These are phyloP conservation scores for Arachis stenosperma DNA, from an alignment of 306 rosid genomes.

Conservation along the genomic window DNA sequence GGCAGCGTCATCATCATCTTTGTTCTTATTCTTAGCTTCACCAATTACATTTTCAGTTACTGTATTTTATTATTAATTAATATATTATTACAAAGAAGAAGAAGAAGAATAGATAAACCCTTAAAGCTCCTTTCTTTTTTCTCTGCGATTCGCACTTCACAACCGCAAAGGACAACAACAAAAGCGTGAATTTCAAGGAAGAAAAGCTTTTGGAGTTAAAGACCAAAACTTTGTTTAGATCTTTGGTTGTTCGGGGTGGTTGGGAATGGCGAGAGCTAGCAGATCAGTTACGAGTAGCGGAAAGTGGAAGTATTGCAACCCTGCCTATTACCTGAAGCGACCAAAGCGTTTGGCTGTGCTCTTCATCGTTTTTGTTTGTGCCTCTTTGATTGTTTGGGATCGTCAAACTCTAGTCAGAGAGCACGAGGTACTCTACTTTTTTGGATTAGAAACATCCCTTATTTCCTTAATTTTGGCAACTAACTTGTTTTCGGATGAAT, in stretches of 20 bases:
- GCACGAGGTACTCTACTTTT: constrained; percentile 63
- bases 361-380: constrained; percentile 74
- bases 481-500: neutral
- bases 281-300: constrained; percentile 60
- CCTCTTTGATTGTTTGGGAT: constrained; percentile 77
- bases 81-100: neutral
- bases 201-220: neutral
- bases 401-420: constrained; percentile 87
- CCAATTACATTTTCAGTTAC: neutral
- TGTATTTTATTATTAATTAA: neutral
- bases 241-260: constrained; percentile 2
- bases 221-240: constrained; percentile 18
- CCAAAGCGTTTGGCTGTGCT: constrained; percentile 90
- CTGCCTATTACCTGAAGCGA: constrained; percentile 84
- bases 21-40: constrained; percentile 3
- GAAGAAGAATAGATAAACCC: neutral
- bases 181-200: neutral
- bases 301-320: constrained; percentile 74
- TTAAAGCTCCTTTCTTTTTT: neutral
- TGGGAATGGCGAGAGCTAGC: constrained; percentile 67
- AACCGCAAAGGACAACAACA: neutral
- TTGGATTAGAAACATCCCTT: neutral
- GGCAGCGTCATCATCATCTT: neutral
- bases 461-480: neutral
- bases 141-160: neutral